A percentile compares a stretch with the other conserved stretches of the same genome.
These are phyloP conservation scores for Phalaenopsis hybrid DNA, from an alignment of 116 monocot species.

Conservation along the genomic window DNA sequence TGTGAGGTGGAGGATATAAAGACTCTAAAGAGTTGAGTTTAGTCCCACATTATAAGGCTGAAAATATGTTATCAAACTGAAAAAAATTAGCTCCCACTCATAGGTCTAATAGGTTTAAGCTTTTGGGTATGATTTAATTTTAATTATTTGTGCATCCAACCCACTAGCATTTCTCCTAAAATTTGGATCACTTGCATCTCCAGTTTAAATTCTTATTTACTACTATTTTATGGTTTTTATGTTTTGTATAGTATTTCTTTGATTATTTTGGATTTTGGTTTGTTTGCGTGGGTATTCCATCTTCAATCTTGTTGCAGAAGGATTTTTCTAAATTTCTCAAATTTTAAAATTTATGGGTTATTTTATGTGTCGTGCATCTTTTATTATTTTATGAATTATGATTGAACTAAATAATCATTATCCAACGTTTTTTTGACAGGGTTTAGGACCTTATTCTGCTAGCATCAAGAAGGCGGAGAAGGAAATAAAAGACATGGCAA, in stretches of 20 bases:
- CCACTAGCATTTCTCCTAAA: not conserved
- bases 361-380: not conserved
- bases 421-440: slow-evolving; percentile 27
- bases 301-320: not conserved
- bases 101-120: not conserved
- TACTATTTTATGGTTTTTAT: not conserved
- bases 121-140: not conserved
- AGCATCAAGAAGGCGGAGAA: slow-evolving; percentile 84
- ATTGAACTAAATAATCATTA: not conserved
- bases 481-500: slow-evolving; percentile 86
- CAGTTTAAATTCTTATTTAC: not conserved
- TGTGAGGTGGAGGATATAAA: not conserved
- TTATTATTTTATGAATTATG: not conserved
- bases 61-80: not conserved
- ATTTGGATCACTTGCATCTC: not conserved
- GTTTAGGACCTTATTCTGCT: slow-evolving; percentile 78
- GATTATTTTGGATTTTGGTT: not conserved
- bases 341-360: not conserved
- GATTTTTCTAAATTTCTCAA: not conserved
- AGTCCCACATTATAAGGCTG: not conserved
- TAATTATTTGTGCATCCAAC: not conserved
- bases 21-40: not conserved
- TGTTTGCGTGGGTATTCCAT: not conserved
- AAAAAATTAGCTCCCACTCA: not conserved
- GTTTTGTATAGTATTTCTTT: not conserved